Percentiles rank a stretch among this genome's conserved stretches.
phyloP scores from a whole-genome alignment of 371 early-diverging fungal genomes.

The Apophysomyces trapeziformis region DNA sequence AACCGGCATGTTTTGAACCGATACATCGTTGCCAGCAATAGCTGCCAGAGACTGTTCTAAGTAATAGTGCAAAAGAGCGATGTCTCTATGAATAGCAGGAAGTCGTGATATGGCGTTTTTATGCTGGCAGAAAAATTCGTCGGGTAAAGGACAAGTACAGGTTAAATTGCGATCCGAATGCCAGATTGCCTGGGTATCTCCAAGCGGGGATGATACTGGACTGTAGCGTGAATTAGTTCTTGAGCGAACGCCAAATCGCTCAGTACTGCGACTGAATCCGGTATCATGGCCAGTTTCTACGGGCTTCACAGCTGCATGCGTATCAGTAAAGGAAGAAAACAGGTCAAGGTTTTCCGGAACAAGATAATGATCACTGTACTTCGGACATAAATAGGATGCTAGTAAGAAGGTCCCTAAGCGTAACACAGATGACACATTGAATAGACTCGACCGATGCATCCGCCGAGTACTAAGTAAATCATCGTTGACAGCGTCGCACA shows the following conservation, averaged over 20 bases:
- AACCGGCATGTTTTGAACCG: constrained; percentile 39
- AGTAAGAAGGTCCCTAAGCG: constrained; percentile 40
- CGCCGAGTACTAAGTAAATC: constrained; percentile 23
- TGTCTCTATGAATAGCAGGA: constrained; percentile 31
- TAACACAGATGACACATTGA: constrained; percentile 48
- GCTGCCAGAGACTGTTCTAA: constrained; percentile 55
- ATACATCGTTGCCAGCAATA: constrained; percentile 55
- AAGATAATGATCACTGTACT: constrained; percentile 21
- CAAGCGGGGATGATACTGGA: constrained; percentile 23
- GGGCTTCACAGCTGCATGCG: neutral
- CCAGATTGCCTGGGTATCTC: constrained; percentile 16
- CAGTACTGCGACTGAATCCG: neutral
- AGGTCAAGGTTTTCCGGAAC: neutral
- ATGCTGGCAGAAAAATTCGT: constrained; percentile 30
- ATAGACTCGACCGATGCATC: constrained; percentile 31
- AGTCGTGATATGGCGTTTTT: constrained; percentile 31
- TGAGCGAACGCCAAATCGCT: constrained; percentile 13
- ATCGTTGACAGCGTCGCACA: constrained; percentile 17
- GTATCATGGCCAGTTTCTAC: neutral
- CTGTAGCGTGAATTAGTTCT: constrained; percentile 28
- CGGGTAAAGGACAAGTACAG: constrained; percentile 38
- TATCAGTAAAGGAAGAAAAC: neutral
- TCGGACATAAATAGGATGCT: constrained; percentile 47
- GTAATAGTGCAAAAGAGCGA: constrained; percentile 60
- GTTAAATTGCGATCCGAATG: constrained; percentile 21